phyloP scores from a whole-genome alignment of 441 rosid genomes.

The Arabidopsis hybrid region DNA sequence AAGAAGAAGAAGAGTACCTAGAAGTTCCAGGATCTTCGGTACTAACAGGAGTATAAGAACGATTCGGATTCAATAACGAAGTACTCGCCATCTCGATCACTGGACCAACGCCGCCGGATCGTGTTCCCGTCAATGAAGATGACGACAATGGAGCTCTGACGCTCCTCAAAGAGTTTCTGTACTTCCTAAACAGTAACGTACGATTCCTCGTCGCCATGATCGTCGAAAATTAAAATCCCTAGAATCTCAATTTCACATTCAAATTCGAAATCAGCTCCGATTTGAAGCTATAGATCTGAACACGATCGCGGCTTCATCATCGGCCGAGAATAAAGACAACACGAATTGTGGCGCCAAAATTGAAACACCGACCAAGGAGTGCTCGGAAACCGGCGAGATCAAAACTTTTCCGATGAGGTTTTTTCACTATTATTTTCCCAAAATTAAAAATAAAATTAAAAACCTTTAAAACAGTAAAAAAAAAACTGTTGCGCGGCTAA shows the following conservation, averaged over 20 bases:
- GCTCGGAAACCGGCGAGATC: not conserved
- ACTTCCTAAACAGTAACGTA: constrained; percentile 68
- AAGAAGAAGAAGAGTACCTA: constrained; percentile 50
- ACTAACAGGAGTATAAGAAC: constrained; percentile 76
- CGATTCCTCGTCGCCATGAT: constrained; percentile 84
- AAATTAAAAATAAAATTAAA: not conserved
- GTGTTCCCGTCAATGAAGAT: constrained; percentile 33
- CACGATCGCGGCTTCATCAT: constrained; percentile 33
- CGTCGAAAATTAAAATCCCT: not conserved
- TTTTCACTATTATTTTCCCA: not conserved
- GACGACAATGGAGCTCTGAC: constrained; percentile 63
- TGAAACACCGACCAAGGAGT: not conserved
- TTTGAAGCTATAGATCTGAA: constrained; percentile 46
- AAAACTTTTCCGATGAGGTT: constrained; percentile 14
- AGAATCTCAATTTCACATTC: constrained; percentile 13
- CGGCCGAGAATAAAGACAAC: not conserved
- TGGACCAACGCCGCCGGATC: constrained; percentile 60
- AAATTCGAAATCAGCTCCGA: constrained; percentile 13
- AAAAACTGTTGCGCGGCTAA: not conserved
- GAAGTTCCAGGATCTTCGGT: constrained; percentile 91
- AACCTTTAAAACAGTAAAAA: constrained; percentile 7
- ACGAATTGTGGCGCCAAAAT: not conserved
- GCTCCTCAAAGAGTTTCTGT: constrained; percentile 87
- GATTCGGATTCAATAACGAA: constrained; percentile 72
- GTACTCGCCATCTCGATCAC: constrained; percentile 86